Conservation (phyloP, 345 rosid species). For the Iberis pinnata region DNA sequence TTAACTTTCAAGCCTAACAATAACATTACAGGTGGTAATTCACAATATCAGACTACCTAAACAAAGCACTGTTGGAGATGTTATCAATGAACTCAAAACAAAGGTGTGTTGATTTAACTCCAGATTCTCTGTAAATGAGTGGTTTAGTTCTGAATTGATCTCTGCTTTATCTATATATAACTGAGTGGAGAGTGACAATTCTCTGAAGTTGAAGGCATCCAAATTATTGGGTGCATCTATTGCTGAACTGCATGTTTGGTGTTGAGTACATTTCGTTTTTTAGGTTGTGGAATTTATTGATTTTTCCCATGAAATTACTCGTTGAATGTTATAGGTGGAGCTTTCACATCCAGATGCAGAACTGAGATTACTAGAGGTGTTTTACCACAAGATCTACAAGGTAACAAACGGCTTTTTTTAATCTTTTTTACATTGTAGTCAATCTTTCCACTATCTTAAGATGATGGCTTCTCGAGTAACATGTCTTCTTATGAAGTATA, state of each 20-base stretch:
- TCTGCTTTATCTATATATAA: too few relatives aligned
- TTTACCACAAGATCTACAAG: constrained; percentile 93
- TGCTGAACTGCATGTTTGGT: constrained; percentile 3
- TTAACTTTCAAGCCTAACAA: constrained; percentile 18
- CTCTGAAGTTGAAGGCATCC: constrained; percentile 13
- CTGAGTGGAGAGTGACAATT: constrained; percentile 3
- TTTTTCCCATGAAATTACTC: constrained; percentile 16
- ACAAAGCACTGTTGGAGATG: constrained; percentile 88
- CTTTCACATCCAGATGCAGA: constrained; percentile 79
- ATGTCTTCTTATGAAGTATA: constrained; percentile 7
- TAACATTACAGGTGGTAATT: constrained; percentile 52
- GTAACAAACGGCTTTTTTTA: constrained; percentile 32
- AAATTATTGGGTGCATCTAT: constrained; percentile 11
- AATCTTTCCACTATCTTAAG: background rate
- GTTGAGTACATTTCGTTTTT: background rate
- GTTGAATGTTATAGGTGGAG: constrained; percentile 40
- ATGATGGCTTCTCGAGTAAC: background rate
- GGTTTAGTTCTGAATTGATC: constrained; percentile 2
- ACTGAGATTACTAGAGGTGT: constrained; percentile 86
- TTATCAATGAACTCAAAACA: constrained; percentile 77
- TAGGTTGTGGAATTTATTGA: constrained; percentile 2
- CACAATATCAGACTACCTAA: constrained; percentile 89
- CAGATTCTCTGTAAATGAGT: background rate
- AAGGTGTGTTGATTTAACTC: constrained; percentile 41
- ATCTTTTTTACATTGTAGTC: constrained; percentile 12